Evolutionary conservation across 139 green algal species (phyloP), one percentile per base, ranked within the genome.

Genomic region (Picochlorum sp.): DNA sequence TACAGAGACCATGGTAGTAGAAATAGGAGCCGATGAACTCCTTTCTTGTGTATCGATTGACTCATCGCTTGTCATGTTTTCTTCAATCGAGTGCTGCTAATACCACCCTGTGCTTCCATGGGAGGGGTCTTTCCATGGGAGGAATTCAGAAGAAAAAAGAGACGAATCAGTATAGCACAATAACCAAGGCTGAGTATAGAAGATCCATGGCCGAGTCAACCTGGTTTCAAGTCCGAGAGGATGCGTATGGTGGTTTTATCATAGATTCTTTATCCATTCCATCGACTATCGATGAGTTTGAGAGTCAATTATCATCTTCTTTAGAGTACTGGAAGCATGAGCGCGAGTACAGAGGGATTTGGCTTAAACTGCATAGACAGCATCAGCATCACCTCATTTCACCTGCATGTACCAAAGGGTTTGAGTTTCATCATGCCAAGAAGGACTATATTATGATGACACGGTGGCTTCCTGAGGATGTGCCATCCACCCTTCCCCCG

Each of bases 391-490:
- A 71, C 7, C 66, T 84, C 0, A 63, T 90, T 28, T 37, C 56
- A 54, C 37, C 38, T 21, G 69, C 76, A 0, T 55, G 81, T 7
- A 49, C 63, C n/a, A 15, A 41, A 5, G 78, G 83, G 18, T 93
- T 93, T 31, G 60, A 49, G 7, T 91, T 85, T 58, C 86, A 93
- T 64, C 86, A 93, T 63, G 86, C 85, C 7, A 85, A 92, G 57
- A 38, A 65, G 72, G 55, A 77, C 74, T 85, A 90, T 31, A 52
- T 93, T 20, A 91, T 93, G 87, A 68, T 92, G 56, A 86, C 82
- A 0, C 62, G 65, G 4, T 95, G 87, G 85, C 72, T 95, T 60
- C 77, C 77, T 8, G 51, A 81, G 14, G 23, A 15, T 16, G 63
- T 71, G 14, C 47, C 47, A 21, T 69, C 60, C 67, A 84, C 69